Percentiles rank a stretch among this genome's conserved stretches.
Evolutionary conservation across 192 early-diverging fungal species (phyloP).

Genomic region (Fimicolochytrium jonesii): DNA sequence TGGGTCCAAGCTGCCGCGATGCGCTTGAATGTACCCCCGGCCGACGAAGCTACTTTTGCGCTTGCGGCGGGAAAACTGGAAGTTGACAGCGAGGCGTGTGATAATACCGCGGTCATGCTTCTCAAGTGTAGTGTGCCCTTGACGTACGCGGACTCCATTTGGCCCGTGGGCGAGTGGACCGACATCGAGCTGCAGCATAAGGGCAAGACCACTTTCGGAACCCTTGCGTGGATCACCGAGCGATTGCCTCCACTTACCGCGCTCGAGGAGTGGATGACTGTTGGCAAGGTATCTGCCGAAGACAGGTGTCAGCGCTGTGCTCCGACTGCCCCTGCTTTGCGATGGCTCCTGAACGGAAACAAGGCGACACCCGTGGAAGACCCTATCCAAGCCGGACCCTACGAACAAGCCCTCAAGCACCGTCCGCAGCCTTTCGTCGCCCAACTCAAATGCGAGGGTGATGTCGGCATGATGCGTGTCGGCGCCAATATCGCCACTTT

Average conservation of each 20-base stretch:
- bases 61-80: neutral
- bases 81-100: neutral
- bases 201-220: conserved; percentile 31
- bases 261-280: conserved; percentile 34
- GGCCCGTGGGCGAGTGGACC: conserved; percentile 28
- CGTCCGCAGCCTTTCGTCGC: conserved; percentile 36
- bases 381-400: conserved; percentile 33
- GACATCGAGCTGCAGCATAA: conserved; percentile 32
- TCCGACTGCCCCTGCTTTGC: conserved; percentile 29
- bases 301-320: conserved; percentile 32
- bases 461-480: conserved; percentile 25
- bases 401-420: conserved; percentile 42
- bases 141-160: conserved; percentile 22
- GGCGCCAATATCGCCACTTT: conserved; percentile 39
- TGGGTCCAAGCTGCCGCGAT: neutral
- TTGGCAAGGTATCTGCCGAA: conserved; percentile 3
- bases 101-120: neutral
- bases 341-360: conserved; percentile 23
- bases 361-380: conserved; percentile 33
- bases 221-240: conserved; percentile 43
- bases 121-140: conserved; percentile 22
- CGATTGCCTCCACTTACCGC: conserved; percentile 20
- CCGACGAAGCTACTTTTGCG: neutral
- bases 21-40: neutral
- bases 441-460: conserved; percentile 22